Conservation (phyloP, 129 eudicot species). For the Erigeron canadensis region DNA sequence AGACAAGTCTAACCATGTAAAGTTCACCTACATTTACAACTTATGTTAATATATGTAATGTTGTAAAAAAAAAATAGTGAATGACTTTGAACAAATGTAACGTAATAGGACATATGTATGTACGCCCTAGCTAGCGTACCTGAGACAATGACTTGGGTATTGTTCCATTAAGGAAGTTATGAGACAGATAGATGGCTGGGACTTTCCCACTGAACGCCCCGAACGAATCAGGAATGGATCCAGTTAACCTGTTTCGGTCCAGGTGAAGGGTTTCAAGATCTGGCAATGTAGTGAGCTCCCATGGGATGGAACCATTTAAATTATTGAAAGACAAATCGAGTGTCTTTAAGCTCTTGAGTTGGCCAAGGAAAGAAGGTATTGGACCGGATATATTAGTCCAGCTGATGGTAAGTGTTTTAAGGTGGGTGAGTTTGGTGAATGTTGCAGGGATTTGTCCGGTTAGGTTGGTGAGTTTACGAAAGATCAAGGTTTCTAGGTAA, state of each 20-base stretch:
- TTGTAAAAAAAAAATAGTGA: no score
- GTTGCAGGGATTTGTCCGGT: conserved; percentile 37
- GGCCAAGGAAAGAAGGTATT: conserved; percentile 34
- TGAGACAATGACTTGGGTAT: conserved; percentile 40
- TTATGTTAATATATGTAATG: background rate
- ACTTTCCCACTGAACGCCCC: conserved; percentile 34
- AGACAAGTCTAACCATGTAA: conserved; percentile 36
- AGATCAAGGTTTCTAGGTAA: conserved; percentile 32
- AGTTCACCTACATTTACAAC: conserved; percentile 27
- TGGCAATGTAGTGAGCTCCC: conserved; percentile 39
- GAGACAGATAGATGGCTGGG: conserved; percentile 36
- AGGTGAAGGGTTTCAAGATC: conserved; percentile 37
- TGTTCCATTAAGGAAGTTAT: conserved; percentile 47
- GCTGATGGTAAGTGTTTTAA: conserved; percentile 31
- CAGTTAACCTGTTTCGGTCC: conserved; percentile 50
- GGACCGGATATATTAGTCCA: conserved; percentile 35
- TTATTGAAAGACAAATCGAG: conserved; percentile 45
- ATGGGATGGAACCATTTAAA: conserved; percentile 48
- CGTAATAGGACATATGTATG: background rate
- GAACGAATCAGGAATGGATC: conserved; percentile 47
- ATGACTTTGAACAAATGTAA: no score
- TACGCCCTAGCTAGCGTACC: background rate
- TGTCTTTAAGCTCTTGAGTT: conserved; percentile 33
- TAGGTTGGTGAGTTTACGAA: conserved; percentile 38
- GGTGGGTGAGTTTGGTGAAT: conserved; percentile 35